Evolutionary conservation across 1,139 yeast genomes (phyloP).

Genomic region (Debaryomycetaceae sp.): DNA sequence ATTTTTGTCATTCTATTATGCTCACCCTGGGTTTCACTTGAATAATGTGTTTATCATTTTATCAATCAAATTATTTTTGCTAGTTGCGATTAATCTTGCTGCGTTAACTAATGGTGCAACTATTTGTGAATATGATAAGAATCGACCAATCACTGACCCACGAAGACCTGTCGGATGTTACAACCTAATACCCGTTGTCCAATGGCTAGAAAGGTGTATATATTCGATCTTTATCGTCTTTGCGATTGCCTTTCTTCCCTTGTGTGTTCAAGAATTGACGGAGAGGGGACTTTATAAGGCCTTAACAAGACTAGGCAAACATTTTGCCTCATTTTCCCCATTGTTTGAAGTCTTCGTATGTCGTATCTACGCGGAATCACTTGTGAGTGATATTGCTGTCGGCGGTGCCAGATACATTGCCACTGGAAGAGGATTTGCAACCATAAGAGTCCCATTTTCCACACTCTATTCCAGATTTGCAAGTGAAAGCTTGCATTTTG

Average conservation of each 20-base stretch:
- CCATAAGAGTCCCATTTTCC: conserved; percentile 58
- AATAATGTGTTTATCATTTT: conserved; percentile 76
- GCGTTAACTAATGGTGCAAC: conserved; percentile 60
- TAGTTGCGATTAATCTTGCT: conserved; percentile 65
- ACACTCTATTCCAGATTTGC: conserved; percentile 64
- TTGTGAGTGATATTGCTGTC: conserved; percentile 63
- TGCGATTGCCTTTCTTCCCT: conserved; percentile 77
- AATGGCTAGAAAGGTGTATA: conserved; percentile 80
- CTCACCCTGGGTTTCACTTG: conserved; percentile 88
- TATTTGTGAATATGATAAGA: conserved; percentile 51
- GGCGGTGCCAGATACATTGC: conserved; percentile 86
- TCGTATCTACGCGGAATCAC: conserved; percentile 72
- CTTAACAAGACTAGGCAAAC: conserved; percentile 53
- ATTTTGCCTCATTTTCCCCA: conserved; percentile 72
- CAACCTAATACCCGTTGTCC: conserved; percentile 66
- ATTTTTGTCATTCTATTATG: conserved; percentile 81
- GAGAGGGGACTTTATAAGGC: conserved; percentile 76
- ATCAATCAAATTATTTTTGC: conserved; percentile 68
- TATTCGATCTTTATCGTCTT: conserved; percentile 80
- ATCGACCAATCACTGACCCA: conserved; percentile 56
- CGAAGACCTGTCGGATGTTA: conserved; percentile 72
- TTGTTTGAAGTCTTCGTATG: conserved; percentile 86
- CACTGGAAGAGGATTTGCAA: conserved; percentile 86
- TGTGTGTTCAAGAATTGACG: conserved; percentile 72
- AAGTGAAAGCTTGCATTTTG: conserved; percentile 61